Evolutionary conservation across 1,284 basidiomycete species (phyloP).

Genomic region (Puccinia hordei): DNA sequence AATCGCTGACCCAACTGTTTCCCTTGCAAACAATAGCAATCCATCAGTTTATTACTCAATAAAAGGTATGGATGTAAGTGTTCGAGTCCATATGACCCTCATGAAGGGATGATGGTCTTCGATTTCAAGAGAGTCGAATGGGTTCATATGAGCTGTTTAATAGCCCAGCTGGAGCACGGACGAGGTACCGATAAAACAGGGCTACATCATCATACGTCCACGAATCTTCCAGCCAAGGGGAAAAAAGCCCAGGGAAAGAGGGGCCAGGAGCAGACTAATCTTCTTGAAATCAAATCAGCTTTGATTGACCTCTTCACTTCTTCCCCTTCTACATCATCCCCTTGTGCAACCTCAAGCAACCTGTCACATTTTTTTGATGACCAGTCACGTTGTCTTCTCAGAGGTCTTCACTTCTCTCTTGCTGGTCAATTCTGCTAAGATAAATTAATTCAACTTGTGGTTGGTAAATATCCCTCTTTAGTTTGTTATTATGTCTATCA

Average conservation of each 20-base stretch:
- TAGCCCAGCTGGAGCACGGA: background rate
- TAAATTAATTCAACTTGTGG: background rate
- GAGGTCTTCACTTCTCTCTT: background rate
- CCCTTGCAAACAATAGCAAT: background rate
- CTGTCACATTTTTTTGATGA: background rate
- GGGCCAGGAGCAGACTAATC: background rate
- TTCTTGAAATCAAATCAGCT: background rate
- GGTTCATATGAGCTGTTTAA: slow-evolving; percentile 19
- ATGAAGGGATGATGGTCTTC: slow-evolving; percentile 5
- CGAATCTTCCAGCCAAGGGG: background rate
- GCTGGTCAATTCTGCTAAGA: background rate
- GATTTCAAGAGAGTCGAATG: background rate
- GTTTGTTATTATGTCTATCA: too few species aligned
- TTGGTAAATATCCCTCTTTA: background rate
- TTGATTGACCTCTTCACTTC: background rate
- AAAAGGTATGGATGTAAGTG: slow-evolving; percentile 19
- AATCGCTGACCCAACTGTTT: background rate
- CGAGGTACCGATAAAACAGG: background rate
- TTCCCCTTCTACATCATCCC: background rate
- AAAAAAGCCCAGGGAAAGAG: background rate
- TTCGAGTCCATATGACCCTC: background rate
- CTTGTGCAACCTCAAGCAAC: background rate
- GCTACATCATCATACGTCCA: background rate
- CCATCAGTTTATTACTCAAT: background rate
- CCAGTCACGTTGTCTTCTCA: background rate